These are phyloP conservation scores for Psilocybe cubensis DNA, from an alignment of 768 basidiomycete species.

Conservation along the genomic window DNA sequence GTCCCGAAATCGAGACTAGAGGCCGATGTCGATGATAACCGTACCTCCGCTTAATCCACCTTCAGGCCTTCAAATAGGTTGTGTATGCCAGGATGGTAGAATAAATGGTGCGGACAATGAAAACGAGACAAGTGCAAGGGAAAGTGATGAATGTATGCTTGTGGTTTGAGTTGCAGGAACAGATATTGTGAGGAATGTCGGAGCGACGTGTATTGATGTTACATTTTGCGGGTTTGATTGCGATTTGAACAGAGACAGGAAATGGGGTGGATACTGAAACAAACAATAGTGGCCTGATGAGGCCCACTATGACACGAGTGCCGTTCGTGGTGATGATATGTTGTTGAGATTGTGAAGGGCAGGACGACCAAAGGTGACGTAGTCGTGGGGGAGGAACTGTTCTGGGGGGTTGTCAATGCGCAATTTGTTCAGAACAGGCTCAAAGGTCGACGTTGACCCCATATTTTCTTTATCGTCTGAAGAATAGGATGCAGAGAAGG, in stretches of 20 bases:
- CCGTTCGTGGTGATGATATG: constrained; percentile 63
- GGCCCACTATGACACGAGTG: constrained; percentile 59
- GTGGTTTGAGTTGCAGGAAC: constrained; percentile 66
- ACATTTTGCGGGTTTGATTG: constrained; percentile 75
- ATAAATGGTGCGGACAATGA: constrained; percentile 44
- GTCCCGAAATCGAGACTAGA: constrained; percentile 25
- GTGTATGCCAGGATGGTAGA: constrained; percentile 50
- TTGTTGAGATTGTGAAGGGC: constrained; percentile 81
- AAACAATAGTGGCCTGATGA: constrained; percentile 32
- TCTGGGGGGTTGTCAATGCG: constrained; percentile 70
- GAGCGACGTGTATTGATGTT: constrained; percentile 72
- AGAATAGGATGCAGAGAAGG: constrained; percentile 48
- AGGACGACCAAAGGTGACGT: constrained; percentile 76
- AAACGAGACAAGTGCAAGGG: constrained; percentile 66
- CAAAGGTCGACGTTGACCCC: constrained; percentile 65
- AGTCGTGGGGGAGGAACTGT: constrained; percentile 81
- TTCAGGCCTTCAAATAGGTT: constrained; percentile 44
- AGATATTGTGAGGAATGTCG: constrained; percentile 64
- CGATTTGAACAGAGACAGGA: constrained; percentile 55
- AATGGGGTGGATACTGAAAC: constrained; percentile 42
- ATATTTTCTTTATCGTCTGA: constrained; percentile 86
- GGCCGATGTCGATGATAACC: constrained; percentile 27
- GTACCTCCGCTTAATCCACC: constrained; percentile 30
- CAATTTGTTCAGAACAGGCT: constrained; percentile 74
- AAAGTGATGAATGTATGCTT: constrained; percentile 69